Evolutionary conservation across 768 basidiomycete species (phyloP).

Genomic region (Russula griseocarnosa): DNA sequence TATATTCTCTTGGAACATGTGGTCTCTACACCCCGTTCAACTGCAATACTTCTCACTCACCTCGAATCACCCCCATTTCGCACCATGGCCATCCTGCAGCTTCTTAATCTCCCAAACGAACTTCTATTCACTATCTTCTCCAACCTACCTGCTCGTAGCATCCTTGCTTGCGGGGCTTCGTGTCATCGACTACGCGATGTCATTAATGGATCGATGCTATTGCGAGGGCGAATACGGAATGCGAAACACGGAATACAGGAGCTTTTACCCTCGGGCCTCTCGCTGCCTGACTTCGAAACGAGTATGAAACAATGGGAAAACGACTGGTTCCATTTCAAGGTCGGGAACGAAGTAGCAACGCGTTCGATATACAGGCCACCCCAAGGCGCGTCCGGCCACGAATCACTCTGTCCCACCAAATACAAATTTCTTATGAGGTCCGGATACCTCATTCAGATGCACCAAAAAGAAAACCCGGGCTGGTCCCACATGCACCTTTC

Average conservation of each 20-base stretch:
- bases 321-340: constrained; percentile 5
- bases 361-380: not conserved
- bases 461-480: not conserved
- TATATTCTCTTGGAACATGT: not conserved
- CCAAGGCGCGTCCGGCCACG: not conserved
- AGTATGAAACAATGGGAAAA: constrained; percentile 9
- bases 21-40: not conserved
- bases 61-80: not conserved
- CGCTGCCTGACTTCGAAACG: constrained; percentile 3
- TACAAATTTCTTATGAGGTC: constrained; percentile 7
- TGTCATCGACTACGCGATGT: constrained; percentile 10
- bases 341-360: not conserved
- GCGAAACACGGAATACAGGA: constrained; percentile 7
- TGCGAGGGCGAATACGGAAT: constrained; percentile 3
- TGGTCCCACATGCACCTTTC: constrained; percentile 17
- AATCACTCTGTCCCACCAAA: not conserved
- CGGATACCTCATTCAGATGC: constrained; percentile 15
- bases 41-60: not conserved
- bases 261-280: not conserved
- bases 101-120: constrained; percentile 16
- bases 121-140: constrained; percentile 10
- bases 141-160: constrained; percentile 1
- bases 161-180: constrained; percentile 10
- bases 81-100: not conserved
- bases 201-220: constrained; percentile 5